Percentiles rank a stretch among this genome's conserved stretches.
Evolutionary conservation across 257 asterid species (phyloP).

Genomic region (Primulina huaijiensis): DNA sequence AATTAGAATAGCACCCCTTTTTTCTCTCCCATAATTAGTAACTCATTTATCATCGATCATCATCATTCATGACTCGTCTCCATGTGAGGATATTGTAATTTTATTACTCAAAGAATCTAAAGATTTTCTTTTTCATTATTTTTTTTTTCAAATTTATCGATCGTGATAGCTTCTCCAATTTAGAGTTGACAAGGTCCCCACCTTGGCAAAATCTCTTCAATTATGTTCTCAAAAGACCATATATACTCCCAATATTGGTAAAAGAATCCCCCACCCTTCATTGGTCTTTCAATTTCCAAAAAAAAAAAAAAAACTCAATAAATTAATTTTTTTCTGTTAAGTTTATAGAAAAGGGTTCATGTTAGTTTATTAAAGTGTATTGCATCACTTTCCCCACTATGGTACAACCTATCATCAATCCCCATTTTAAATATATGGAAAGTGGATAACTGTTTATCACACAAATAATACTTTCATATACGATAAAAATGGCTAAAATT

Average conservation of each 20-base stretch:
- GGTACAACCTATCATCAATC: conserved; percentile 26
- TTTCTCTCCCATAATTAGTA: background rate
- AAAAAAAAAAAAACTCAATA: background rate
- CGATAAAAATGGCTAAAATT: too few relatives aligned
- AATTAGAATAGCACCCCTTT: background rate
- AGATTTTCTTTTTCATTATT: background rate
- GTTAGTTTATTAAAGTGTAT: conserved; percentile 6
- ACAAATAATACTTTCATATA: background rate
- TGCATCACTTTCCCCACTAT: background rate
- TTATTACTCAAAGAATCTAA: conserved; percentile 28
- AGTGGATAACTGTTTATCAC: background rate
- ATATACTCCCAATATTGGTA: conserved; percentile 10
- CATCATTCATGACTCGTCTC: conserved; percentile 28
- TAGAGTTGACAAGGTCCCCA: conserved; percentile 23
- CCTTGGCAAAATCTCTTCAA: conserved; percentile 13
- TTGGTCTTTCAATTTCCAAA: background rate
- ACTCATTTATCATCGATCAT: conserved; percentile 19
- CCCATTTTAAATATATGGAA: too few relatives aligned
- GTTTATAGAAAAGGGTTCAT: conserved; percentile 1
- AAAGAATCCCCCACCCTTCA: conserved; percentile 3
- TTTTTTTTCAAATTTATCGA: background rate
- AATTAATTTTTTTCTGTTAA: background rate
- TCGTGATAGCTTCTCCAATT: conserved; percentile 22
- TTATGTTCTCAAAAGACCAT: conserved; percentile 12
- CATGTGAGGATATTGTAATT: conserved; percentile 32